Base-by-base conservation (phyloP, 139 green algal species). In the Eudorina sp. region DNA sequence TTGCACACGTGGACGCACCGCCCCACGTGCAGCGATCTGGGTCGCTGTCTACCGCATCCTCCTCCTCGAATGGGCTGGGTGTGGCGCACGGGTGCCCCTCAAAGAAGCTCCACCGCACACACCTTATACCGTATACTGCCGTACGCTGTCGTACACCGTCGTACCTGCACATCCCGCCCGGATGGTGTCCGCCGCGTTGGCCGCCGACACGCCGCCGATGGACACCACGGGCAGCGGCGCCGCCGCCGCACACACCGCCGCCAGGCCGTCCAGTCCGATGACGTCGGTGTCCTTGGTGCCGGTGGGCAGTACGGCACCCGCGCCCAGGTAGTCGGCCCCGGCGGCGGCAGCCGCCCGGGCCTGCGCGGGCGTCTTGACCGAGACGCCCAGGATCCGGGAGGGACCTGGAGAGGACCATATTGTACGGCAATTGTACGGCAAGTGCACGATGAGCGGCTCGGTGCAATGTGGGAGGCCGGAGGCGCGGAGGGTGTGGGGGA, bases 291-390 rank as follows among this genome's bases (percentile, higher is more conserved):
- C 94, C 92, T 99, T 99, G 36, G 97, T 99, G 77, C 66, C 83
- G 13, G 82, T 88, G 34, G 82, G 64, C 45, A 69, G 45, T 23
- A 80, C 80, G 53, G 96, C 95, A 8, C 97, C 97, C 0, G 89
- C 90, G 0, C 97, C 97, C 14, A 99, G 46, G 90, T 99, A 99
- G 91, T 99, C 97, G 0, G 97, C 97, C 0, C 97, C 97, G 2
- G 93, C 96, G 5, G 91, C 92, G 60, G 91, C 48, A 1, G 88
- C 88, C 92, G 95, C 38, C 40, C 38, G 25, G n/a, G 53, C 83
- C 83, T 89, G 23, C 53, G 95, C 91, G 0, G 90, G 77, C 0
- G 91, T 97, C 85, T 98, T 98, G 1, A 94, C 92, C 0, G 96
- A 98, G 5, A 99, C 94, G 0, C 97, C 97, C 66, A 99, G 84